Percentiles rank a stretch among this genome's conserved stretches.
Evolutionary conservation across 768 basidiomycete genomes (phyloP).

Genomic region (Asterophora parasitica): DNA sequence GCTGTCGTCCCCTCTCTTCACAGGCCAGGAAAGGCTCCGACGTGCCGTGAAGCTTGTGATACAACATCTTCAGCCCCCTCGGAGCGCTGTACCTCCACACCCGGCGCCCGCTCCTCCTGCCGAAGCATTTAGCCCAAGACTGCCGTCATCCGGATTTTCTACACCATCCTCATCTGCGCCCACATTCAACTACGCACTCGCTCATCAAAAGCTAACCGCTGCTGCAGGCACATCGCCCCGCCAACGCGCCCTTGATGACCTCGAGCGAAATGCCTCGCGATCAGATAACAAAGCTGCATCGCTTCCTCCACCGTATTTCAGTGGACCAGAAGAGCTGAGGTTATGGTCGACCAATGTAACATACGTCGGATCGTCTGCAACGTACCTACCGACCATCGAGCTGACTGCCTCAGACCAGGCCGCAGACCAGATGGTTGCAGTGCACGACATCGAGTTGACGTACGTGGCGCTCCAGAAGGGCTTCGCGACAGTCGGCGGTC

Average conservation of each 20-base stretch:
- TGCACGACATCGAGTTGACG: conserved; percentile 58
- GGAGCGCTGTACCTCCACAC: conserved; percentile 16
- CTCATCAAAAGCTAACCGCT: conserved; percentile 45
- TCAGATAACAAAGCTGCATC: conserved; percentile 12
- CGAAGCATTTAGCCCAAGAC: conserved; percentile 27
- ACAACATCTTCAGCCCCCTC: conserved; percentile 57
- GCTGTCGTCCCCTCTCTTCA: conserved; percentile 41
- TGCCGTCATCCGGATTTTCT: conserved; percentile 49
- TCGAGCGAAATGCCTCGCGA: conserved; percentile 14
- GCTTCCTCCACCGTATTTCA: conserved; percentile 46
- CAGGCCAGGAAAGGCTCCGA: conserved; percentile 24
- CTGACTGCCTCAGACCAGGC: conserved; percentile 20
- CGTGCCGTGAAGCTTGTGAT: conserved; percentile 51
- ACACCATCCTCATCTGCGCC: conserved; percentile 44
- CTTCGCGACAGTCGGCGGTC: conserved; percentile 60
- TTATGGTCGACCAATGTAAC: conserved; percentile 28
- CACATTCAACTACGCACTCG: conserved; percentile 47
- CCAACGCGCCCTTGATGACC: conserved; percentile 14
- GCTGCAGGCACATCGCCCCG: conserved; percentile 42
- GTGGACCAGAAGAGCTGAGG: conserved; percentile 32
- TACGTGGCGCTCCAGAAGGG: conserved; percentile 58
- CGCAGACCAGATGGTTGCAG: conserved; percentile 30
- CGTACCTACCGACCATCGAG: conserved; percentile 41
- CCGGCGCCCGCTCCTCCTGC: conserved; percentile 17
- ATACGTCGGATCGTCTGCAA: conserved; percentile 48